phyloP scores from a whole-genome alignment of 2,329 filamentous ascomycete species.

The Fusarium nematophilum region DNA sequence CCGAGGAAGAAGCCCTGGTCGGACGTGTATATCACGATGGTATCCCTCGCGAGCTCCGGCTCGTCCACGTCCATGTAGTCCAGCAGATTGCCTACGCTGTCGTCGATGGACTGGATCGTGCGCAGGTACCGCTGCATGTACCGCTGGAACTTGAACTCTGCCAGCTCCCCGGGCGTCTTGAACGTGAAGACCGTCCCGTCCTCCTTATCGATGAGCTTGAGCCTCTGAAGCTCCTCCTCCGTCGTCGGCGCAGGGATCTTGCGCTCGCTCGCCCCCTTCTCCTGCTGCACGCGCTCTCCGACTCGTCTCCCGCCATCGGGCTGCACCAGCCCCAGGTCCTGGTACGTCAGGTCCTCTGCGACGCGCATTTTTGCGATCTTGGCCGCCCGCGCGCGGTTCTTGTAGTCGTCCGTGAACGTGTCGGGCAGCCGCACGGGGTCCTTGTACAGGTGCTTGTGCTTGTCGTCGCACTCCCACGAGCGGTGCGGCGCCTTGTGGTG shows the following conservation, averaged over 20 bases:
- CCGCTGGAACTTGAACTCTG: constrained; percentile 66
- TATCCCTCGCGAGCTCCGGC: constrained; percentile 56
- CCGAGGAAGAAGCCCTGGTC: constrained; percentile 68
- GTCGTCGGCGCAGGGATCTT: constrained; percentile 40
- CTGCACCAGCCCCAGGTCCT: constrained; percentile 62
- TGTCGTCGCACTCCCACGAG: constrained; percentile 61
- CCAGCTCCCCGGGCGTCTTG: constrained; percentile 52
- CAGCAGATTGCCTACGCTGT: constrained; percentile 61
- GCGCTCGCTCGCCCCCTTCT: constrained; percentile 40
- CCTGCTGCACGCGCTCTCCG: constrained; percentile 49
- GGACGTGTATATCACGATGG: constrained; percentile 63
- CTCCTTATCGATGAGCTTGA: constrained; percentile 57
- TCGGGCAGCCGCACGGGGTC: constrained; percentile 61
- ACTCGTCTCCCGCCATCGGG: constrained; percentile 59
- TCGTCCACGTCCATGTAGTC: constrained; percentile 54
- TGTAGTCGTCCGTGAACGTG: constrained; percentile 65
- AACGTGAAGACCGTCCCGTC: constrained; percentile 60
- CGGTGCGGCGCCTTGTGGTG: constrained; percentile 67
- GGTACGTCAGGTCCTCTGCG: constrained; percentile 62
- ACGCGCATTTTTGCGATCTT: constrained; percentile 63
- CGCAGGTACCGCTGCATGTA: constrained; percentile 68
- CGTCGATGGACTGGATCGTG: constrained; percentile 63
- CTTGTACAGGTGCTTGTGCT: constrained; percentile 60
- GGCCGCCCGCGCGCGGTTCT: constrained; percentile 62
- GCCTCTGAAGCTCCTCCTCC: constrained; percentile 21